A percentile compares a stretch with the other conserved stretches of the same genome.
Evolutionary conservation across 2,329 filamentous ascomycete genomes (phyloP).

Genomic region (Colletotrichum sp.): DNA sequence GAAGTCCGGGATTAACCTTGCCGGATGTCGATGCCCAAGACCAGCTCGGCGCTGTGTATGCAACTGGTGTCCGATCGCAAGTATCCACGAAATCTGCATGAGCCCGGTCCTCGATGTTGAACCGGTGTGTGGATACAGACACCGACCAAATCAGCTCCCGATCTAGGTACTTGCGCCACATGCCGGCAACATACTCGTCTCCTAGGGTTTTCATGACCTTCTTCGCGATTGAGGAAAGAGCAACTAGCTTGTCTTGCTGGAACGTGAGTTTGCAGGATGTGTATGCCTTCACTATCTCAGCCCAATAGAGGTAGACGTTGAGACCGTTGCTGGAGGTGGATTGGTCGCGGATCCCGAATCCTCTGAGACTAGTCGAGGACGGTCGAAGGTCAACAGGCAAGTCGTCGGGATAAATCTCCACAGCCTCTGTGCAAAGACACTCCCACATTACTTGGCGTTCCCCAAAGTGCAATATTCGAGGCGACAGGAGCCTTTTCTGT

Average conservation of each 20-base stretch:
- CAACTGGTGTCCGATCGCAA: neutral
- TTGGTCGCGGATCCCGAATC: neutral
- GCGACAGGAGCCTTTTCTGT: neutral
- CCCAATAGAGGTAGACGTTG: neutral
- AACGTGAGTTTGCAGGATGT: neutral
- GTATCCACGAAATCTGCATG: neutral
- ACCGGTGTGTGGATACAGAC: neutral
- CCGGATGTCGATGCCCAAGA: neutral
- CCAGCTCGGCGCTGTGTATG: neutral
- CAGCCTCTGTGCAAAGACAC: neutral
- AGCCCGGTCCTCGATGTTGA: neutral
- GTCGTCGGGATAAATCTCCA: neutral
- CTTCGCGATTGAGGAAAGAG: neutral
- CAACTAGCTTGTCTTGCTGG: neutral
- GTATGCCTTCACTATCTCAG: neutral
- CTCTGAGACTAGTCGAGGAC: neutral
- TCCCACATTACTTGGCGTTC: neutral
- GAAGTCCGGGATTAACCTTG: neutral
- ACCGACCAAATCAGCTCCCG: neutral
- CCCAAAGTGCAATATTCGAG: neutral
- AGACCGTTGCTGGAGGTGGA: neutral
- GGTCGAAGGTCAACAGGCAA: neutral
- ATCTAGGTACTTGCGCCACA: neutral
- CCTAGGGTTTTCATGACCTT: neutral
- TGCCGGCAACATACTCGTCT: neutral